A percentile compares a stretch with the other conserved stretches of the same genome.
These are phyloP conservation scores for Paramecium primaurelia DNA, from an alignment of 73 alveolate species.

Conservation along the genomic window DNA sequence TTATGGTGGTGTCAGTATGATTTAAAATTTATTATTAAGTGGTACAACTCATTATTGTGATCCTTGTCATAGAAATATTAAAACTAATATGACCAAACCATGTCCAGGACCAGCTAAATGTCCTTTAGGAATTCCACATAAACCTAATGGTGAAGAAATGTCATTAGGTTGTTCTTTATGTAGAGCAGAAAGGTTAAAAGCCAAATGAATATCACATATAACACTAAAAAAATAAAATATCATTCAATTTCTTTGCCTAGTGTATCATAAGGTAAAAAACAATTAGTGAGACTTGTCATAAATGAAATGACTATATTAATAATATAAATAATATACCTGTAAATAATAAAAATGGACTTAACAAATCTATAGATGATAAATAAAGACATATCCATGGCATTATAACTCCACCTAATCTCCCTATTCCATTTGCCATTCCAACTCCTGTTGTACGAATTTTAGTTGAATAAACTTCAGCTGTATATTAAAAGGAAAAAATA, in stretches of 20 bases:
- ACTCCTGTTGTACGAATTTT: conserved; percentile 58
- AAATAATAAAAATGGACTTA: conserved; percentile 49
- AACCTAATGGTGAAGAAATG: conserved; percentile 60
- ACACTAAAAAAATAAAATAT: neutral
- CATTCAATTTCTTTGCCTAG: conserved; percentile 53
- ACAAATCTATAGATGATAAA: conserved; percentile 5
- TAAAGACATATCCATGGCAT: conserved; percentile 58
- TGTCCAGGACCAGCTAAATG: conserved; percentile 59
- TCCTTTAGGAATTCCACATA: conserved; percentile 58
- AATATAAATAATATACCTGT: neutral
- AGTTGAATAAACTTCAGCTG: conserved; percentile 53
- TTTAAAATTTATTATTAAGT: neutral
- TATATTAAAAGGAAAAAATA: conserved; percentile 31
- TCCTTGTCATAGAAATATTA: conserved; percentile 76
- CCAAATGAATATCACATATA: neutral
- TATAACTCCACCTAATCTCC: conserved; percentile 54
- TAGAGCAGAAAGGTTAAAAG: conserved; percentile 55
- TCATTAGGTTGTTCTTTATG: conserved; percentile 60
- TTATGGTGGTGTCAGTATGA: conserved; percentile 85
- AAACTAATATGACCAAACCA: conserved; percentile 48
- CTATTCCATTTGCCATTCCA: conserved; percentile 53
- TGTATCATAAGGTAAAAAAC: conserved; percentile 50
- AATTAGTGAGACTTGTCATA: neutral
- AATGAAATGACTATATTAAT: neutral
- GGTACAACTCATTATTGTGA: conserved; percentile 92